A percentile compares a stretch with the other conserved stretches of the same genome.
phyloP scores from a whole-genome alignment of 257 asterid species.

The Paulownia fortunei region DNA sequence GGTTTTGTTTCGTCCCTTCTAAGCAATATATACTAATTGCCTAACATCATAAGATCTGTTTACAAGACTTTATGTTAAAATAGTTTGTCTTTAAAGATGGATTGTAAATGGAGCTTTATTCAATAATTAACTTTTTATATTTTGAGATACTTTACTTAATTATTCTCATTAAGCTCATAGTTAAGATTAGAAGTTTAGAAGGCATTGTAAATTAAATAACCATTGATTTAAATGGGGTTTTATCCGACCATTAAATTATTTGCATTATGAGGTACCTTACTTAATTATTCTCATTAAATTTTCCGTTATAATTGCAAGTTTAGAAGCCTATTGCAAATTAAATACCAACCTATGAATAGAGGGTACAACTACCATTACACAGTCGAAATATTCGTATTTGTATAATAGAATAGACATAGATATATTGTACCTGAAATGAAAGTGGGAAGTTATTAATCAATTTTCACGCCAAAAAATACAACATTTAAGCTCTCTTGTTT shows the following conservation, averaged over 20 bases:
- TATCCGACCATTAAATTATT: neutral
- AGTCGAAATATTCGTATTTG: no score
- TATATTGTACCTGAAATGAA: no score
- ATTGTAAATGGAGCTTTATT: neutral
- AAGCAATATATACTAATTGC: neutral
- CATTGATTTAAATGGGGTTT: neutral
- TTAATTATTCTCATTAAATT: neutral
- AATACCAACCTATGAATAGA: neutral
- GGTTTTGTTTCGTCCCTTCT: neutral
- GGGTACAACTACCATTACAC: no score
- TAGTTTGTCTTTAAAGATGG: no score
- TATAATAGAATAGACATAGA: no score
- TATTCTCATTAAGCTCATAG: neutral
- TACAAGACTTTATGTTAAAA: no score
- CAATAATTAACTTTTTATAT: neutral
- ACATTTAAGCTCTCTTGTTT: no score
- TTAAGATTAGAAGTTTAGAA: neutral
- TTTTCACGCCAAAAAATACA: no score
- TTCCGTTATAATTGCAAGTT: neutral
- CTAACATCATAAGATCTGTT: neutral
- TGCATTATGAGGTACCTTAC: neutral
- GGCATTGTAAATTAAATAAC: constrained; percentile 4
- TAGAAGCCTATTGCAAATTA: neutral
- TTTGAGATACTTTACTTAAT: neutral
- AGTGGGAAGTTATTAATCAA: no score